These are phyloP conservation scores for Ostreobium quekettii DNA, from an alignment of 139 green algal genomes.

Conservation along the genomic window DNA sequence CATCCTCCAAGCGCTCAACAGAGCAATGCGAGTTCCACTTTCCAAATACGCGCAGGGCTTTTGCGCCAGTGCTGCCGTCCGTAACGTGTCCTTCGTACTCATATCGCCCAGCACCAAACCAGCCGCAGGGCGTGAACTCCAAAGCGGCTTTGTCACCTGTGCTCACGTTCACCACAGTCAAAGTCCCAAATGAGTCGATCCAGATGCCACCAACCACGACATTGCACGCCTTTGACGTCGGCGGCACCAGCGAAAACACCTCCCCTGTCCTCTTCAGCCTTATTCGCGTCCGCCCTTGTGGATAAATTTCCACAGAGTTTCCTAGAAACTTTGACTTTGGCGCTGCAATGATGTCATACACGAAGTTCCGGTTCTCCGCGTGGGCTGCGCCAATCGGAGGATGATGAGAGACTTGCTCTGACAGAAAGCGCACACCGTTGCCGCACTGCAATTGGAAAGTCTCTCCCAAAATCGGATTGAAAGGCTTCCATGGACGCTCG, in stretches of 20 bases:
- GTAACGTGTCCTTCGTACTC: slow-evolving; percentile 48
- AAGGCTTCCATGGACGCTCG: slow-evolving; percentile 95
- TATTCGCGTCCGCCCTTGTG: slow-evolving; percentile 81
- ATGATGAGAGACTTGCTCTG: slow-evolving; percentile 92
- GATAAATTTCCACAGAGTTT: slow-evolving; percentile 93
- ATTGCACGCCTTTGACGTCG: slow-evolving; percentile 85
- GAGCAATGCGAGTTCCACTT: slow-evolving; percentile 11
- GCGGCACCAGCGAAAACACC: slow-evolving; percentile 73
- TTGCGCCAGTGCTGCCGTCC: not conserved
- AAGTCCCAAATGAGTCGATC: slow-evolving; percentile 82
- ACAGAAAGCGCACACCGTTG: slow-evolving; percentile 65
- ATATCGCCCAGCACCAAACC: slow-evolving; percentile 78
- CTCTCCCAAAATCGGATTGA: slow-evolving; percentile 98
- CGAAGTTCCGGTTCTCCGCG: slow-evolving; percentile 75
- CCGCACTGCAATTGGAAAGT: slow-evolving; percentile 80
- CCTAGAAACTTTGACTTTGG: slow-evolving; percentile 94
- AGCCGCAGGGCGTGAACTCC: slow-evolving; percentile 85
- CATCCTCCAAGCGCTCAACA: not conserved
- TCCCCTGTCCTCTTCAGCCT: slow-evolving; percentile 64
- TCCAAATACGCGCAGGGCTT: not conserved
- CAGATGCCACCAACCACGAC: slow-evolving; percentile 86
- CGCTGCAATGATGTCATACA: slow-evolving; percentile 91
- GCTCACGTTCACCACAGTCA: slow-evolving; percentile 67
- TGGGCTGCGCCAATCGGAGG: slow-evolving; percentile 83
- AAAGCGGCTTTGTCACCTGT: slow-evolving; percentile 68